Evolutionary conservation across 2,329 filamentous ascomycete species (phyloP).

Genomic region (Aspergillus tamarii): DNA sequence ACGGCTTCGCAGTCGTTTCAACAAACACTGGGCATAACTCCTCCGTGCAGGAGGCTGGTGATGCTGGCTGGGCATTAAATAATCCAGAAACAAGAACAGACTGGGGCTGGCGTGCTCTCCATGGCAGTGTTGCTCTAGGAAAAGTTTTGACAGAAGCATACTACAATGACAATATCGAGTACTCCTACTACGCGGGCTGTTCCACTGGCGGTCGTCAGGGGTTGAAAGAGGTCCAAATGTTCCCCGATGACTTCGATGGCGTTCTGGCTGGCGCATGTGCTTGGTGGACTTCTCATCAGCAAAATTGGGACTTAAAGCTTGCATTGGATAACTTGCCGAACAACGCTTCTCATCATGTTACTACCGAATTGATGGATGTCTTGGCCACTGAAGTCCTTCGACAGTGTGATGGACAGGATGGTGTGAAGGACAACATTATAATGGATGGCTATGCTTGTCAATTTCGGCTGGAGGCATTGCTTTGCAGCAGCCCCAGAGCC

Average conservation of each 20-base stretch:
- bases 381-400: slow-evolving; percentile 50
- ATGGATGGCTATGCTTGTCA: slow-evolving; percentile 51
- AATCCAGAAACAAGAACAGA: slow-evolving; percentile 43
- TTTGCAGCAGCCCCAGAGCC: slow-evolving; percentile 37
- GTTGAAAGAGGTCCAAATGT: slow-evolving; percentile 56
- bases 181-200: slow-evolving; percentile 54
- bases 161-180: slow-evolving; percentile 48
- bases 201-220: slow-evolving; percentile 64
- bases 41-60: slow-evolving; percentile 14
- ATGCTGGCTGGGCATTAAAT: slow-evolving; percentile 26
- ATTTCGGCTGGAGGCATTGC: slow-evolving; percentile 31
- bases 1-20: slow-evolving; percentile 48
- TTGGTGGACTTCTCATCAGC: slow-evolving; percentile 55
- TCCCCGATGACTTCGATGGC: slow-evolving; percentile 62
- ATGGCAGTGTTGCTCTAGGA: slow-evolving; percentile 53
- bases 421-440: slow-evolving; percentile 54
- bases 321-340: slow-evolving; percentile 54
- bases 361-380: slow-evolving; percentile 48
- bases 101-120: slow-evolving; percentile 47
- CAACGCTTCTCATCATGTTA: slow-evolving; percentile 45
- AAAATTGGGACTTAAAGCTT: slow-evolving; percentile 49
- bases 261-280: slow-evolving; percentile 54
- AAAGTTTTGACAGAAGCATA: slow-evolving; percentile 54
- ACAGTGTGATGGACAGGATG: slow-evolving; percentile 58
- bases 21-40: slow-evolving; percentile 52